phyloP scores from a whole-genome alignment of 768 basidiomycete species.

The Pisolithus marmoratus region DNA sequence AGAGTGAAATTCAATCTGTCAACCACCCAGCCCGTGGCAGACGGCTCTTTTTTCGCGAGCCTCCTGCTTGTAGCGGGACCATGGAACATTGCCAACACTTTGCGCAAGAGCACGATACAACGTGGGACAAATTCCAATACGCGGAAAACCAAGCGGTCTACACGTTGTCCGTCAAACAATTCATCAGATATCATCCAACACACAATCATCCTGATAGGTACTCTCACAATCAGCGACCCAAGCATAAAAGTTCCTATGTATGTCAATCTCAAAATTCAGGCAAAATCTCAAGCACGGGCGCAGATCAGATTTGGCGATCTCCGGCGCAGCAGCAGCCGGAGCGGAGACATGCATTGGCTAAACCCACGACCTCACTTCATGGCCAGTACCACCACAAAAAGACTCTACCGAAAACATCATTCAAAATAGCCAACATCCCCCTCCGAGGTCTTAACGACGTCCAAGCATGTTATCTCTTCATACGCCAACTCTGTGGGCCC shows the following conservation, averaged over 20 bases:
- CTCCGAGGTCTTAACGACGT: slow-evolving; percentile 2
- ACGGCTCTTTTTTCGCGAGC: neutral
- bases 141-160: neutral
- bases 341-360: neutral
- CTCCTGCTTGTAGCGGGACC: neutral
- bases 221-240: neutral
- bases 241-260: neutral
- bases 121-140: neutral
- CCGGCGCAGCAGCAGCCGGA: neutral
- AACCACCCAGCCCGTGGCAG: neutral
- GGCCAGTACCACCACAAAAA: neutral
- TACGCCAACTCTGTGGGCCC: slow-evolving; percentile 3
- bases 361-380: neutral
- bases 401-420: neutral
- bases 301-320: neutral
- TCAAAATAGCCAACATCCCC: neutral
- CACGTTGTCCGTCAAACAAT: neutral
- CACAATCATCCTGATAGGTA: neutral
- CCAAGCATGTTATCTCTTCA: slow-evolving; percentile 5
- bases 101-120: neutral
- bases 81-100: too few species aligned
- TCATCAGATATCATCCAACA: slow-evolving; percentile 1
- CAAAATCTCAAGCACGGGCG: neutral
- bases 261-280: neutral
- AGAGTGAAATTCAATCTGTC: slow-evolving; percentile 22